Evolutionary conservation across 768 basidiomycete species (phyloP).

Genomic region (Leccinum barrowsii): DNA sequence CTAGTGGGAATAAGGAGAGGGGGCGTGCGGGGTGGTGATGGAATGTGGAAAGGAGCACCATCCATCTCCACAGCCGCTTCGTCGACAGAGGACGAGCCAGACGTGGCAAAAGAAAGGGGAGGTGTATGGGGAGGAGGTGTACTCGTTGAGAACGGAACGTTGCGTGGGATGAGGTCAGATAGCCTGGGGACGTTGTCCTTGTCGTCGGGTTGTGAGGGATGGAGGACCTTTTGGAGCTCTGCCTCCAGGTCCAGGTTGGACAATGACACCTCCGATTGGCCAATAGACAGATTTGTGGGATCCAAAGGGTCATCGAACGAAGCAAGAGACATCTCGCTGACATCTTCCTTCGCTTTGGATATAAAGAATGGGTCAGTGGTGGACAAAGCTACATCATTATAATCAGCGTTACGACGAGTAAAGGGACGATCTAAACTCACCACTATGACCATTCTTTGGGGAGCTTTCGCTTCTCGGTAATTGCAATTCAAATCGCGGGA

Average conservation of each 20-base stretch:
- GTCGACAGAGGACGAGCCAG: constrained; percentile 17
- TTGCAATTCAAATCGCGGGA: constrained; percentile 34
- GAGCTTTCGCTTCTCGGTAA: constrained; percentile 20
- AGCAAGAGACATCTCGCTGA: constrained; percentile 24
- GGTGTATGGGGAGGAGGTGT: constrained; percentile 26
- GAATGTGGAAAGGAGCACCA: background rate
- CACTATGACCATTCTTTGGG: constrained; percentile 11
- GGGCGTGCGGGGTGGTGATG: constrained; percentile 4
- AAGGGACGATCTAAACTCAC: constrained; percentile 13
- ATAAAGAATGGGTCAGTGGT: constrained; percentile 21
- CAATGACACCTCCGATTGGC: constrained; percentile 35
- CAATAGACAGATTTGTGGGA: constrained; percentile 33
- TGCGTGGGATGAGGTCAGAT: constrained; percentile 24
- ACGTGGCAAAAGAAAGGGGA: constrained; percentile 16
- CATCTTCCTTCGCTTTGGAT: constrained; percentile 24
- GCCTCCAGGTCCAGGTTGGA: constrained; percentile 32
- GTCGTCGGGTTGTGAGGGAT: constrained; percentile 9
- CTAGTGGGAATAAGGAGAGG: background rate
- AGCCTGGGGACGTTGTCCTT: constrained; percentile 19
- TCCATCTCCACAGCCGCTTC: constrained; percentile 10
- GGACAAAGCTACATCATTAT: constrained; percentile 7
- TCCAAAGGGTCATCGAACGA: constrained; percentile 30
- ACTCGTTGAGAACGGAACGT: constrained; percentile 23
- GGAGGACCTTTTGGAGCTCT: constrained; percentile 25
- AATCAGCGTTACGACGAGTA: background rate